Conservation (phyloP, 306 rosid genomes). For the Quercus rubra region DNA sequence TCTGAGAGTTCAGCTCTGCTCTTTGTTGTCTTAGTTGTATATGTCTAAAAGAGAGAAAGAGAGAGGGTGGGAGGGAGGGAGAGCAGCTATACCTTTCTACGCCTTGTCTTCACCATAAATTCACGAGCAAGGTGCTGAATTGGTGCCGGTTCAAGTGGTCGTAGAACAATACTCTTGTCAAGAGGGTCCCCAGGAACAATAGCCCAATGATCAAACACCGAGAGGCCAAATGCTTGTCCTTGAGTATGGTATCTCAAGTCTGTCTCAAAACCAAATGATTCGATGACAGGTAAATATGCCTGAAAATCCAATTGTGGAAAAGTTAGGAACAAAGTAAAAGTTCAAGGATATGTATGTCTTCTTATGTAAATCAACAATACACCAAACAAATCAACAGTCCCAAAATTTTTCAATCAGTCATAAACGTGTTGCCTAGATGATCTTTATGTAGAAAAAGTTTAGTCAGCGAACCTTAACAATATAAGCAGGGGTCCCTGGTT, state of each 20-base stretch:
- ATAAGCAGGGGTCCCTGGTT: conserved; percentile 98
- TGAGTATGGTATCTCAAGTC: conserved; percentile 97
- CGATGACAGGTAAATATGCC: conserved; percentile 97
- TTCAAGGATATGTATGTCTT: neutral
- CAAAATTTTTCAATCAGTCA: neutral
- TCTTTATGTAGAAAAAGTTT: conserved; percentile 2
- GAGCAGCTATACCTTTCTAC: conserved; percentile 69
- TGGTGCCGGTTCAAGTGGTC: conserved; percentile 98
- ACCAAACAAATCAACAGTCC: neutral
- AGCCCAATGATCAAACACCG: conserved; percentile 97
- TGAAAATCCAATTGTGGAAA: conserved; percentile 27
- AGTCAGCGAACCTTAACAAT: conserved; percentile 72
- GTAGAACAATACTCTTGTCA: conserved; percentile 89
- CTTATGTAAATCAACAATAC: neutral
- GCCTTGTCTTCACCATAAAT: conserved; percentile 98
- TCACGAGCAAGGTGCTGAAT: conserved; percentile 98
- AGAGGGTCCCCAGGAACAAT: conserved; percentile 99
- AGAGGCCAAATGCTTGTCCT: conserved; percentile 91
- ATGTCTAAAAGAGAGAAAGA: neutral
- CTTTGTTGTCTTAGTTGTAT: neutral
- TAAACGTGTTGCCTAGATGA: neutral
- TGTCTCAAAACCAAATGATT: conserved; percentile 96
- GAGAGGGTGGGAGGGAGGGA: neutral
- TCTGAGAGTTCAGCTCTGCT: neutral
- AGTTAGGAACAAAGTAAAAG: conserved; percentile 7